Conservation (phyloP, 192 early-diverging fungal genomes). For the Rhizophlyctis rosea region DNA sequence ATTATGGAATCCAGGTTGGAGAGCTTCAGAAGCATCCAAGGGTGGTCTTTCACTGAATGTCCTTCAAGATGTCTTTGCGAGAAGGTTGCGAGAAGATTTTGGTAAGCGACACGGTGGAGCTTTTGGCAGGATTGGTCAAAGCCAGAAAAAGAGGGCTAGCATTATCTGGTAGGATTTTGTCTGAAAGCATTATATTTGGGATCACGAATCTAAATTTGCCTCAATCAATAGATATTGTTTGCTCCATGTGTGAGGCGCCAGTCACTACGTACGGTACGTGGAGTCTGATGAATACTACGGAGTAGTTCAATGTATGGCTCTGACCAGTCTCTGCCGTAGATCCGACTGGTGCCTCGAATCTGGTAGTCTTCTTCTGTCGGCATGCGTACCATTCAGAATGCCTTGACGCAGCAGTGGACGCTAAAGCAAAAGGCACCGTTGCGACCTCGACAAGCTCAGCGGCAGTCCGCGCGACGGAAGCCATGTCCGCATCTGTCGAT, state of each 20-base stretch:
- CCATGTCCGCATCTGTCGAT: neutral
- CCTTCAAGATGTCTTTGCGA: constrained; percentile 68
- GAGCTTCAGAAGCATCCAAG: neutral
- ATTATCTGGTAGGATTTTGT: constrained; percentile 22
- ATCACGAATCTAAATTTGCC: too few relatives aligned
- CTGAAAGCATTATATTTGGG: too few relatives aligned
- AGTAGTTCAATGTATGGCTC: too few relatives aligned
- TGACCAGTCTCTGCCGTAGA: too few relatives aligned
- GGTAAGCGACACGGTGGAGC: constrained; percentile 77
- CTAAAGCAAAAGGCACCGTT: constrained; percentile 1
- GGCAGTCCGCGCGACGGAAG: neutral
- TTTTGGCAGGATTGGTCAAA: constrained; percentile 47
- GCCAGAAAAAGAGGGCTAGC: constrained; percentile 24
- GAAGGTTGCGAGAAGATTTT: constrained; percentile 91
- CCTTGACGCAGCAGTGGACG: constrained; percentile 33
- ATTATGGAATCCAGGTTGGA: constrained; percentile 81
- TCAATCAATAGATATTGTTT: constrained; percentile 20
- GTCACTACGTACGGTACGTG: constrained; percentile 32
- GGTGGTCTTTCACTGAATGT: neutral
- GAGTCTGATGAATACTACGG: constrained; percentile 25
- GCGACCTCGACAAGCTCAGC: neutral
- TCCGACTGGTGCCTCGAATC: too few relatives aligned
- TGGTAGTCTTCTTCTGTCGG: constrained; percentile 86
- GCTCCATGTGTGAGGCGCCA: constrained; percentile 26
- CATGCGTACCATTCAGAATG: constrained; percentile 87